Evolutionary conservation across 495 filamentous ascomycete species (phyloP).

Genomic region (Pyrenopolyporus hunteri): DNA sequence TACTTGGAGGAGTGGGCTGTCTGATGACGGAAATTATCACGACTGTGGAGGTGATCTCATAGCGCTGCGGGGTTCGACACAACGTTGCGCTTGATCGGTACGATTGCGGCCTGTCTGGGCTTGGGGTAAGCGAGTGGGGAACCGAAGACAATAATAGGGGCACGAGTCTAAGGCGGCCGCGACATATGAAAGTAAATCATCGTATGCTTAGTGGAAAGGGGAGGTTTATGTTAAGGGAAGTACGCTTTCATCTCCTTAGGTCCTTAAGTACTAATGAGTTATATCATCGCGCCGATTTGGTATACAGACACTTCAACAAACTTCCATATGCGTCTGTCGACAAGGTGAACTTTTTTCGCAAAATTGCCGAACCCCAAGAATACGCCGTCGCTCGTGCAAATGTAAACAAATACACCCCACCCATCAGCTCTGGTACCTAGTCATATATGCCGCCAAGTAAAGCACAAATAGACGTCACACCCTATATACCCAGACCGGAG

Average conservation of each 20-base stretch:
- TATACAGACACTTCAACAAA: no score
- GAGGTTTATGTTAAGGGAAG: no score
- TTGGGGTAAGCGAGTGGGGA: conserved; percentile 23
- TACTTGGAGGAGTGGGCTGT: not conserved
- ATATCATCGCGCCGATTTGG: no score
- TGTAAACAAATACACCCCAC: conserved; percentile 1
- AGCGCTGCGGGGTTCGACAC: conserved; percentile 23
- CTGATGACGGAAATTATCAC: conserved; percentile 5
- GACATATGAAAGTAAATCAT: no score
- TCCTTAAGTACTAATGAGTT: not conserved
- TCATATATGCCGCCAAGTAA: not conserved
- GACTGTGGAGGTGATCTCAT: conserved; percentile 28
- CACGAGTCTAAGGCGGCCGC: not conserved
- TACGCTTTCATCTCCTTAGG: no score
- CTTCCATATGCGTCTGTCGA: not conserved
- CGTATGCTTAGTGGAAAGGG: no score
- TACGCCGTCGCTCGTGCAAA: conserved; percentile 31
- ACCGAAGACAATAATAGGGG: conserved; percentile 1
- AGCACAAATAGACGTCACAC: not conserved
- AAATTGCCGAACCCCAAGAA: not conserved
- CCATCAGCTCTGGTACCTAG: conserved; percentile 1
- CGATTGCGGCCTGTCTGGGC: conserved; percentile 1
- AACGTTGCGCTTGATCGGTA: conserved; percentile 22
- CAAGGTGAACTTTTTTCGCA: not conserved
- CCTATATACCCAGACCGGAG: conserved; percentile 28